These are phyloP conservation scores for Lecanicillium sp. DNA, from an alignment of 2,329 filamentous ascomycete genomes.

Conservation along the genomic window DNA sequence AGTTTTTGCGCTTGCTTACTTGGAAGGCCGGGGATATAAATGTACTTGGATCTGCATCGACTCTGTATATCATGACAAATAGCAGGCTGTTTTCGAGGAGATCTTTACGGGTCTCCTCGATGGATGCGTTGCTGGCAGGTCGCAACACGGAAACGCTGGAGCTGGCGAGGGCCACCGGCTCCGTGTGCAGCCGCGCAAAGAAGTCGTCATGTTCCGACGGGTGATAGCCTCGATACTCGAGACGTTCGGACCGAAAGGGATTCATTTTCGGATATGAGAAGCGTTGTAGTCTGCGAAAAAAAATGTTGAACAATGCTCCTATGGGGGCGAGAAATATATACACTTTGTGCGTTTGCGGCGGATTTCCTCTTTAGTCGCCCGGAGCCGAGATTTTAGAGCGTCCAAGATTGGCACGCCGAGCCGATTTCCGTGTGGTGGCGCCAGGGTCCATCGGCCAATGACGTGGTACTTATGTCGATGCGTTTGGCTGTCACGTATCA, in stretches of 20 bases:
- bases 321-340: too few species aligned
- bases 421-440: too few species aligned
- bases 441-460: too few species aligned
- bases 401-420: too few species aligned
- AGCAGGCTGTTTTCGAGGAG: neutral
- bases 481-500: too few species aligned
- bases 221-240: constrained; percentile 2
- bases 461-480: too few species aligned
- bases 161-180: neutral
- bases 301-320: too few species aligned
- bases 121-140: neutral
- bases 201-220: neutral
- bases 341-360: too few species aligned
- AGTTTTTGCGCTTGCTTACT: neutral
- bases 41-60: neutral
- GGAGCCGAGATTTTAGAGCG: too few species aligned
- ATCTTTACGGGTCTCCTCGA: neutral
- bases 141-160: neutral
- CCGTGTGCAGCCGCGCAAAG: neutral
- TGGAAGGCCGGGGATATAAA: neutral
- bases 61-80: neutral
- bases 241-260: neutral
- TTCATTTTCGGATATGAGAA: too few species aligned
- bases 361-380: too few species aligned
- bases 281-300: too few species aligned